phyloP scores from a whole-genome alignment of 257 asterid genomes.

The Capsicum chinense region DNA sequence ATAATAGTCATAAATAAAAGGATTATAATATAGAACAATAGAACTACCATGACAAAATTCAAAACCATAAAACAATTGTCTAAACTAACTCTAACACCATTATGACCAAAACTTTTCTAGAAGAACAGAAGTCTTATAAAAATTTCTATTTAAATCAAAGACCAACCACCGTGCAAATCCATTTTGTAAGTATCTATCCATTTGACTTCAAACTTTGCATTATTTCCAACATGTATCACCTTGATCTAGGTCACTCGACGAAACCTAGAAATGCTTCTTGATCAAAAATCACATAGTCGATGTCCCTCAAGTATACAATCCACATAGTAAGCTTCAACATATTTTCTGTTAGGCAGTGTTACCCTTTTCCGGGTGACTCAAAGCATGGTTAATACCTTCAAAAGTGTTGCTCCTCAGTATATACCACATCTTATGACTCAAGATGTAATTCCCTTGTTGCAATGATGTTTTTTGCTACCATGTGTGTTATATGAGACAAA shows the following conservation, averaged over 20 bases:
- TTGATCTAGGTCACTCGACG: not conserved
- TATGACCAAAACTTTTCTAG: too few species aligned
- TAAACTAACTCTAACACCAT: not conserved
- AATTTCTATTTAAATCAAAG: too few species aligned
- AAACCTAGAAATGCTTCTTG: not conserved
- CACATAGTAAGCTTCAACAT: not conserved
- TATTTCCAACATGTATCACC: too few species aligned
- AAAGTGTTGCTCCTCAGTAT: not conserved
- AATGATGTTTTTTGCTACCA: not conserved
- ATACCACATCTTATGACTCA: not conserved
- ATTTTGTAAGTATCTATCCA: not conserved
- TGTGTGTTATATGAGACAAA: too few species aligned
- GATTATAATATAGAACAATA: too few species aligned
- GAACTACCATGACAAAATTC: not conserved
- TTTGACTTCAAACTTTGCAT: not conserved
- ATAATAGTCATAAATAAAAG: too few species aligned
- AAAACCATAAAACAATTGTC: not conserved
- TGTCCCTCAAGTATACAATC: not conserved
- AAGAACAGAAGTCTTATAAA: too few species aligned
- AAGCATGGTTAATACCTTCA: too few species aligned
- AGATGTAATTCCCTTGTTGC: not conserved
- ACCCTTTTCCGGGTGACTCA: not conserved
- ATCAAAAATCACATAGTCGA: not conserved
- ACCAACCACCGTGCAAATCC: too few species aligned
- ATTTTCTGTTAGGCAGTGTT: not conserved